Conservation (phyloP, 257 asterid species). For the Przewalskia tangutica region DNA sequence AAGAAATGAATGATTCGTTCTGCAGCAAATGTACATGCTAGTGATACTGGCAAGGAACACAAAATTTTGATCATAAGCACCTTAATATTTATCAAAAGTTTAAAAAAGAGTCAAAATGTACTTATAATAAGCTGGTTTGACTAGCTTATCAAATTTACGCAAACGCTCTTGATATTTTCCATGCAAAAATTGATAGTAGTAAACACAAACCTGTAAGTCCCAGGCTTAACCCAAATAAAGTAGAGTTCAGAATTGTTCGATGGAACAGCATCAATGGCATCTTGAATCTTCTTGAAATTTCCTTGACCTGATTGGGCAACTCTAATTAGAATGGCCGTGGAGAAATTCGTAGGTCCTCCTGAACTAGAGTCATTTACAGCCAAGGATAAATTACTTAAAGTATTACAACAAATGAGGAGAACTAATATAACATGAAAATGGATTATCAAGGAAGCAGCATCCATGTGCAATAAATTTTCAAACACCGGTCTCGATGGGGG, state of each 20-base stretch:
- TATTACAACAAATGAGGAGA: not conserved
- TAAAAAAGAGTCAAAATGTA: too few relatives aligned
- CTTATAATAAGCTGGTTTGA: not conserved
- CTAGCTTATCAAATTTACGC: not conserved
- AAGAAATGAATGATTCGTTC: too few relatives aligned
- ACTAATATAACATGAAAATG: not conserved
- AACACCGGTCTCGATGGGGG: slow-evolving; percentile 3
- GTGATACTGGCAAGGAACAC: too few relatives aligned
- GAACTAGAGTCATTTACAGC: slow-evolving; percentile 18
- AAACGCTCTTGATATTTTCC: not conserved
- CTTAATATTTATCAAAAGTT: too few relatives aligned
- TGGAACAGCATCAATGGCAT: slow-evolving; percentile 40
- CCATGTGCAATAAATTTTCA: slow-evolving; percentile 21
- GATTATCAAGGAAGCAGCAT: slow-evolving; percentile 5
- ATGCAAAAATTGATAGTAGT: too few relatives aligned
- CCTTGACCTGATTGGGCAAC: slow-evolving; percentile 42
- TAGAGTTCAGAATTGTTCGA: slow-evolving; percentile 22
- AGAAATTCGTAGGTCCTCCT: slow-evolving; percentile 7
- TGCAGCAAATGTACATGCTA: too few relatives aligned
- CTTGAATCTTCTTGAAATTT: slow-evolving; percentile 31
- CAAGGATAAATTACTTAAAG: slow-evolving; percentile 6
- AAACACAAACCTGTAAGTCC: slow-evolving; percentile 28
- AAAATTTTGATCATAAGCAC: too few relatives aligned
- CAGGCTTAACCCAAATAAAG: slow-evolving; percentile 40
- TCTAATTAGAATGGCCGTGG: slow-evolving; percentile 32